Percentiles rank a stretch among this genome's conserved stretches.
These are phyloP conservation scores for Camellia lanceoleosa DNA, from an alignment of 148 eudicot genomes.

Conservation along the genomic window DNA sequence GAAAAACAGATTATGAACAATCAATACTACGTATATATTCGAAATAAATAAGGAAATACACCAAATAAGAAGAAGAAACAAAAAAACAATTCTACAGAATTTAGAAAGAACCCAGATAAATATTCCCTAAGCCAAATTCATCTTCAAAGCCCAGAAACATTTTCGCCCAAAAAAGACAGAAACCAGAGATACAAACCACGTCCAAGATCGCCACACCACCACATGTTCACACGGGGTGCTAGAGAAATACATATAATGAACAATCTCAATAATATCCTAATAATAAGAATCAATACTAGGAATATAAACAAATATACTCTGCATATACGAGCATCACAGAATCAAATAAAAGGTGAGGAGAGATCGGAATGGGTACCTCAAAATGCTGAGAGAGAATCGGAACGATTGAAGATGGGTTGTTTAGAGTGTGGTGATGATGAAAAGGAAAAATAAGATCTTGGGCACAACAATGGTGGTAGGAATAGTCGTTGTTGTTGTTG, in stretches of 20 bases:
- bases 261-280: neutral
- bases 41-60: no score
- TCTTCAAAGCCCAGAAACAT: neutral
- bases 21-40: no score
- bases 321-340: neutral
- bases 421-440: neutral
- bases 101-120: neutral
- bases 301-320: neutral
- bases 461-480: conserved; percentile 7
- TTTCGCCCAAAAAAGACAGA: neutral
- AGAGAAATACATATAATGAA: neutral
- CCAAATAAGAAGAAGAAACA: no score
- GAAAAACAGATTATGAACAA: no score
- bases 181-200: neutral
- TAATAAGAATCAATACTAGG: neutral
- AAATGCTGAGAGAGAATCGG: conserved; percentile 19
- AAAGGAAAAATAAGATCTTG: neutral
- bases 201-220: neutral
- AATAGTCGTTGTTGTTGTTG: conserved; percentile 14
- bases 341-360: neutral
- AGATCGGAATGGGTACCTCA: conserved; percentile 15
- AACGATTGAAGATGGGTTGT: neutral
- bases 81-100: neutral
- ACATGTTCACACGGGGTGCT: neutral
- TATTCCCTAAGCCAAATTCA: neutral